Evolutionary conservation across 23 red algal genomes (phyloP), one percentile per base, ranked within the genome.

Genomic region (Gracilaria domingensis): DNA sequence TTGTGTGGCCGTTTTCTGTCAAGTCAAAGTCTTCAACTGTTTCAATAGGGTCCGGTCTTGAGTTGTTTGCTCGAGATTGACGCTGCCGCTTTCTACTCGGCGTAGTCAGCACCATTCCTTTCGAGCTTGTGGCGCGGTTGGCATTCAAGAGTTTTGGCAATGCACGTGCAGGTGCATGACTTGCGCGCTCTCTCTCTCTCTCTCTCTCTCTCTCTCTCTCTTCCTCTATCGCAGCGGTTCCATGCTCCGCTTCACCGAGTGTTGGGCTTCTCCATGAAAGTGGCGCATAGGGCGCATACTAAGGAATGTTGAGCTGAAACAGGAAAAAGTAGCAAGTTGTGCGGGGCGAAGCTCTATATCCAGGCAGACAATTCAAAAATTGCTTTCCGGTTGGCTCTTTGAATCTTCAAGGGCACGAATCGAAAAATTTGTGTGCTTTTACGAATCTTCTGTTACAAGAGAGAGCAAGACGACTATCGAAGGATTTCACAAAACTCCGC

Each of bases 21-120:
- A 35, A 23, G 7, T 77, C 72, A 51, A 77, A 77, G 26, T 51
- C 72, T 51, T 77, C 72, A 77, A 51, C 72, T 77, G 72, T 30
- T 28, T 77, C 72, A 20, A 77, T 50, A 42, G 72, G 42, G 42
- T 77, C 72, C 26, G 72, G 72, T 77, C 12, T 77, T 50, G 20
- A 42, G 12, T 77, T 17, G 23, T 77, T 20, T 2, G 20, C 26
- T 28, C 9, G 38, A 28, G 72, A 77, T 8, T 48, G 26, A 30
- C 1, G 45, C 30, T 23, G 38, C 12, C 45, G 72, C 39, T 51
- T 77, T 51, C 45, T 77, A 25, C 24, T 50, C 39, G 12, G 72
- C 2, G 72, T 28, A 51, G 72, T 49, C 11, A 77, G 30, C 32
- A 77, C 72, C 72, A 77, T 77, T 12, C 39, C 72, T 28, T 50